Conservation (phyloP, 2,329 filamentous ascomycete genomes). For the Fusarium kyushuense region DNA sequence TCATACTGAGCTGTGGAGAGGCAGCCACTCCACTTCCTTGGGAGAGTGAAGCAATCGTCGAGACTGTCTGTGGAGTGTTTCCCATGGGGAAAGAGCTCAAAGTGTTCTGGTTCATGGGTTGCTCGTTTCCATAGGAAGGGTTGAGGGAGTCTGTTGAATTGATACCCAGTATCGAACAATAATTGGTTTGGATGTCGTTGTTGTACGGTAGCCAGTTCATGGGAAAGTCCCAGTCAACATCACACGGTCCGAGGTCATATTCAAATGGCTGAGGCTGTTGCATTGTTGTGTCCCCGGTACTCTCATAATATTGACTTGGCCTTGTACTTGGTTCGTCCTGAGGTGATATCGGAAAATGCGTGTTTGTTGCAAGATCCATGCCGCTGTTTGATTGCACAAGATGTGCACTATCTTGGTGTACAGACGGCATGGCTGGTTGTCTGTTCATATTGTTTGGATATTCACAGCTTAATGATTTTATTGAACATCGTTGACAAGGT, state of each 20-base stretch:
- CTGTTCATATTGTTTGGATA: constrained; percentile 8
- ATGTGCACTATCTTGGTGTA: background rate
- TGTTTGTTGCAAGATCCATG: background rate
- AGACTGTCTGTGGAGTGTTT: background rate
- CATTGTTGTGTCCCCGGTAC: background rate
- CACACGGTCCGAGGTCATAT: constrained; percentile 8
- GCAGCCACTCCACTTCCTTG: constrained; percentile 4
- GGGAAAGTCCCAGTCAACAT: constrained; percentile 32
- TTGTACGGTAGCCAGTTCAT: constrained; percentile 47
- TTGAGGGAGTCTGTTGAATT: background rate
- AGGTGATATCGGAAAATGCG: background rate
- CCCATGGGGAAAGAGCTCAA: background rate
- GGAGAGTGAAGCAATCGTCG: background rate
- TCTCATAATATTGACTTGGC: background rate
- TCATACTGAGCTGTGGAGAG: constrained; percentile 11
- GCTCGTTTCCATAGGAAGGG: background rate
- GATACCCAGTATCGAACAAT: constrained; percentile 25
- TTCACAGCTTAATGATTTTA: constrained; percentile 12
- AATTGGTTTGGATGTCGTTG: constrained; percentile 41
- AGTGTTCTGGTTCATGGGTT: background rate
- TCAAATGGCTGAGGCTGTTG: constrained; percentile 5
- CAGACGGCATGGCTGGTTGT: rapidly evolving
- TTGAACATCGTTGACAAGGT: constrained; percentile 28
- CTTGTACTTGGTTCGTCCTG: background rate
- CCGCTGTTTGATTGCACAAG: background rate